Conservation (phyloP, 2,329 filamentous ascomycete species). For the Ascochyta clinopodiicola region DNA sequence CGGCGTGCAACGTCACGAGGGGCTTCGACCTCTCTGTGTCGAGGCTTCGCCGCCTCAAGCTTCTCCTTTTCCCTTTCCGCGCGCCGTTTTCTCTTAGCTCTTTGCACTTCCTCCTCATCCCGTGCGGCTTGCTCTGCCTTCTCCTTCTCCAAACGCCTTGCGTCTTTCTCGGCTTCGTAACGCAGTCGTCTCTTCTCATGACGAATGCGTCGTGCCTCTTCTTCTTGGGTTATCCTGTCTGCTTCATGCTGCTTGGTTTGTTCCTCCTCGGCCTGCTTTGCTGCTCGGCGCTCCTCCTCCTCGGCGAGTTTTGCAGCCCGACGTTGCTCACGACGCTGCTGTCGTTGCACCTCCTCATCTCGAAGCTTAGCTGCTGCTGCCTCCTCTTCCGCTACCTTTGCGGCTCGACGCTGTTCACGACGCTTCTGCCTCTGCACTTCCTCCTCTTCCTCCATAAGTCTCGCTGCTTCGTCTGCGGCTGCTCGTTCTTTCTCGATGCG, state of each 20-base stretch:
- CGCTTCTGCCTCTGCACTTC: slow-evolving; percentile 32
- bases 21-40: slow-evolving; percentile 20
- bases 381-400: slow-evolving; percentile 33
- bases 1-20: slow-evolving; percentile 39
- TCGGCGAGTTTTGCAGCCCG: slow-evolving; percentile 34
- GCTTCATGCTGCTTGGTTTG: slow-evolving; percentile 29
- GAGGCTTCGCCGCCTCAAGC: slow-evolving; percentile 17
- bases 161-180: slow-evolving; percentile 34
- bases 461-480: slow-evolving; percentile 36
- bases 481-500: slow-evolving; percentile 35
- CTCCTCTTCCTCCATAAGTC: slow-evolving; percentile 31
- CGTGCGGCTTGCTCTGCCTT: slow-evolving; percentile 9
- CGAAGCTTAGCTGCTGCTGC: slow-evolving; percentile 23
- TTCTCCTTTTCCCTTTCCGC: slow-evolving; percentile 39
- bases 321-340: slow-evolving; percentile 38
- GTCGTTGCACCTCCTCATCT: slow-evolving; percentile 31
- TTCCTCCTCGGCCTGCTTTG: slow-evolving; percentile 28
- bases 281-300: slow-evolving; percentile 33
- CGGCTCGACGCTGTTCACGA: slow-evolving; percentile 38
- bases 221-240: slow-evolving; percentile 29
- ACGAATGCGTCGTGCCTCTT: slow-evolving; percentile 37
- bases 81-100: slow-evolving; percentile 32
- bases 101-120: slow-evolving; percentile 33
- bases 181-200: slow-evolving; percentile 34
- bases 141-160: slow-evolving; percentile 7